Conservation (phyloP, 2,329 filamentous ascomycete genomes). For the Diaporthe ilicicola region DNA sequence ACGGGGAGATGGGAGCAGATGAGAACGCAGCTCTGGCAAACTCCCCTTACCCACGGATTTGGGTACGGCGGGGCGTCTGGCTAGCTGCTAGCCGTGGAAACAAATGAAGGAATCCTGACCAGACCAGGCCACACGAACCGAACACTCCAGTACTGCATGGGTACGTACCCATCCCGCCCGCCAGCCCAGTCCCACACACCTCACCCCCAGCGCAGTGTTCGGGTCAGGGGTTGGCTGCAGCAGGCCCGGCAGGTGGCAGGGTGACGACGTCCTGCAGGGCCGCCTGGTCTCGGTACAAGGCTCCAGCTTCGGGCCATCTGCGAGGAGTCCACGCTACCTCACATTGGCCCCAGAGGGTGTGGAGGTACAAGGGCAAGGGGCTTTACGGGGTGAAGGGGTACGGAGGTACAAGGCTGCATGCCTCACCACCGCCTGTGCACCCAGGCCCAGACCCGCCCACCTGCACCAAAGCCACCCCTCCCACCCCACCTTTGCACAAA, state of each 20-base stretch:
- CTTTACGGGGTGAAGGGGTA: neutral
- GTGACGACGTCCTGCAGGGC: conserved; percentile 17
- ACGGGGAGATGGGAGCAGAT: conserved; percentile 33
- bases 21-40: conserved; percentile 33
- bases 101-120: conserved; percentile 33
- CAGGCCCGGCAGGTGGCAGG: conserved; percentile 19
- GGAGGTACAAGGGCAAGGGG: conserved; percentile 2
- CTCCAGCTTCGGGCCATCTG: conserved; percentile 21
- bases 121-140: conserved; percentile 23
- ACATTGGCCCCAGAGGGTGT: conserved; percentile 2
- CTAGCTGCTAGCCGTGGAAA: conserved; percentile 30
- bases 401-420: neutral
- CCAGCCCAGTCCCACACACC: conserved; percentile 1
- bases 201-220: conserved; percentile 5
- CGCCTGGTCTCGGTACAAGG: conserved; percentile 16
- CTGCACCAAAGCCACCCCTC: conserved; percentile 23
- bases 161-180: conserved; percentile 15
- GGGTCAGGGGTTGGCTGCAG: conserved; percentile 24
- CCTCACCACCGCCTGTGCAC: conserved; percentile 4
- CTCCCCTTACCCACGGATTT: conserved; percentile 34
- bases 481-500: conserved; percentile 16
- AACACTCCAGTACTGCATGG: conserved; percentile 15
- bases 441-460: conserved; percentile 18
- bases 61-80: conserved; percentile 25
- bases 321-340: conserved; percentile 21